Evolutionary conservation across 768 basidiomycete genomes (phyloP).

Genomic region (Dioszegia crocea): DNA sequence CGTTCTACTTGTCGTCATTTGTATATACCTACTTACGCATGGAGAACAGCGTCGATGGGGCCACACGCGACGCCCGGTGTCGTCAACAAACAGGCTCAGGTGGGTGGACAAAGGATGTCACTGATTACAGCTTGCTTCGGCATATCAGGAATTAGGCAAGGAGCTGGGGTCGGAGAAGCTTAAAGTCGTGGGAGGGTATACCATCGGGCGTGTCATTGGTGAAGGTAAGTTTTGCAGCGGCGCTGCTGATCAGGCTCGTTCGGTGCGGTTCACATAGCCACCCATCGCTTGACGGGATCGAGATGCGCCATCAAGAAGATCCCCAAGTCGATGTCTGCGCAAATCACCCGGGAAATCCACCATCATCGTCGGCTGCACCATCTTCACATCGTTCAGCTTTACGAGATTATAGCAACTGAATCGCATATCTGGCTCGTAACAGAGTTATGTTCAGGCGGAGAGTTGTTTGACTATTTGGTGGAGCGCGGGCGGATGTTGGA

Average conservation of each 20-base stretch:
- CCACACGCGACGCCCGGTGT: background rate
- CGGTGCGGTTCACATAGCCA: slow-evolving; percentile 91
- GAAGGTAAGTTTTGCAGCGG: slow-evolving; percentile 60
- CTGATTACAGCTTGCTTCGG: slow-evolving; percentile 69
- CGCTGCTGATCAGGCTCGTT: slow-evolving; percentile 68
- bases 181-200: slow-evolving; percentile 89
- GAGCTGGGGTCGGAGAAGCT: slow-evolving; percentile 87
- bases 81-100: slow-evolving; percentile 30
- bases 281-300: slow-evolving; percentile 83
- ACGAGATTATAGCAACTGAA: slow-evolving; percentile 97
- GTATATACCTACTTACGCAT: too few relatives aligned
- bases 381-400: slow-evolving; percentile 89
- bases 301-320: slow-evolving; percentile 98
- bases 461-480: slow-evolving; percentile 95
- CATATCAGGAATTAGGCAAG: slow-evolving; percentile 95
- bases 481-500: slow-evolving; percentile 86
- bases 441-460: slow-evolving; percentile 93
- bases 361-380: slow-evolving; percentile 97
- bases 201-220: slow-evolving; percentile 85
- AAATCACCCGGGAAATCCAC: slow-evolving; percentile 93
- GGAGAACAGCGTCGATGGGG: too few relatives aligned
- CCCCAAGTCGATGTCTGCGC: slow-evolving; percentile 80
- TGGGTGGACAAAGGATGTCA: background rate
- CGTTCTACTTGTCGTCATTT: too few relatives aligned
- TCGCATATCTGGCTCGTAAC: slow-evolving; percentile 93